phyloP scores from a whole-genome alignment of 2,329 filamentous ascomycete species.

The Thelonectria rubi region DNA sequence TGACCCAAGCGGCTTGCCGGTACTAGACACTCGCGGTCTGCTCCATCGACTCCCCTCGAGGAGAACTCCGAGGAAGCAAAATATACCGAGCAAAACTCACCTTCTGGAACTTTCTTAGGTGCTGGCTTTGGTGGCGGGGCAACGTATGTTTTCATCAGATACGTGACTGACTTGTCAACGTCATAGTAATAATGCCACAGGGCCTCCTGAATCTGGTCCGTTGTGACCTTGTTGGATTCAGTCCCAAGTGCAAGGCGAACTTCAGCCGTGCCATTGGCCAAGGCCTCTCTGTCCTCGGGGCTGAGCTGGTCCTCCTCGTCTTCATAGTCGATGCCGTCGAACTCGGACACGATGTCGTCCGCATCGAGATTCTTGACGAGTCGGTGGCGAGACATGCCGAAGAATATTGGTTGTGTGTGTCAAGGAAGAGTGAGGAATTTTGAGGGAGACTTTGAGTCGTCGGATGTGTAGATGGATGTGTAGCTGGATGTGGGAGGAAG shows the following conservation, averaged over 20 bases:
- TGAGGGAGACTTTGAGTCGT: background rate
- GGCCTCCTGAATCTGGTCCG: conserved; percentile 81
- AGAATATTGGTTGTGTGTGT: conserved; percentile 1
- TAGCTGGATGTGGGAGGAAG: background rate
- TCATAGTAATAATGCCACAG: conserved; percentile 98
- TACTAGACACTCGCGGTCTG: conserved; percentile 41
- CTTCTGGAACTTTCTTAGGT: conserved; percentile 54
- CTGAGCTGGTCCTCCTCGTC: conserved; percentile 58
- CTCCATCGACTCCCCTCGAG: conserved; percentile 45
- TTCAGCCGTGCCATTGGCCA: conserved; percentile 72
- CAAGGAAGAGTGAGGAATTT: background rate
- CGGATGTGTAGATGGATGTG: background rate
- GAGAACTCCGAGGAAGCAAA: conserved; percentile 43
- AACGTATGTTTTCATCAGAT: conserved; percentile 74
- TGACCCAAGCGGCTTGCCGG: conserved; percentile 21
- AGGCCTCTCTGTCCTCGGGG: conserved; percentile 57
- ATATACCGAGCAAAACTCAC: conserved; percentile 50
- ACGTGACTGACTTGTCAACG: conserved; percentile 82
- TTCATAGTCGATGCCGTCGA: conserved; percentile 57
- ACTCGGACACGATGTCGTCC: conserved; percentile 59
- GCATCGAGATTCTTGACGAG: conserved; percentile 57
- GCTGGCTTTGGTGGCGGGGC: conserved; percentile 55
- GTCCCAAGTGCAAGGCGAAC: conserved; percentile 73
- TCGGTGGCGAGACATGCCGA: conserved; percentile 40
- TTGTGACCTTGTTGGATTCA: conserved; percentile 64